Evolutionary conservation across 1,139 yeast genomes (phyloP).

Genomic region (Geotrichum siamense): DNA sequence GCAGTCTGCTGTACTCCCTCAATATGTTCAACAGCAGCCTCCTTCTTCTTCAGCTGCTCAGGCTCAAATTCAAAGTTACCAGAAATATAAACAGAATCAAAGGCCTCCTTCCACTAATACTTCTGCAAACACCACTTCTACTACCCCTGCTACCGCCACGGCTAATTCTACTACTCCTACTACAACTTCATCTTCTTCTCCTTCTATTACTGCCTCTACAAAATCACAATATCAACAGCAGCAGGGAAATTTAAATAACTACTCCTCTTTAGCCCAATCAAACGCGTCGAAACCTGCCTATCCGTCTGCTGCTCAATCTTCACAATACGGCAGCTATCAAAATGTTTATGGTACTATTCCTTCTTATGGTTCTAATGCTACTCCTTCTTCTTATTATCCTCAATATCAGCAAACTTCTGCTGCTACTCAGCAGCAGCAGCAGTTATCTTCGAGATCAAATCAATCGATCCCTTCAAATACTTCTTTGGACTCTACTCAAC

Average conservation of each 20-base stretch:
- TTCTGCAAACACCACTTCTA: neutral
- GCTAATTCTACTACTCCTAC: neutral
- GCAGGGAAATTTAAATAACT: neutral
- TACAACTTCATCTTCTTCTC: neutral
- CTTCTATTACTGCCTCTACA: neutral
- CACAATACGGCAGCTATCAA: conserved; percentile 5
- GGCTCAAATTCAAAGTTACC: neutral
- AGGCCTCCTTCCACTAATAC: too few species aligned
- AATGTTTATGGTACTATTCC: conserved; percentile 1
- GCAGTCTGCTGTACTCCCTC: conserved; percentile 3
- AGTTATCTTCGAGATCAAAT: conserved; percentile 1
- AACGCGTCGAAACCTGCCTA: neutral
- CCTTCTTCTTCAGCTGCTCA: conserved; percentile 4
- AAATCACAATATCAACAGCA: neutral
- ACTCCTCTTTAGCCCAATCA: neutral
- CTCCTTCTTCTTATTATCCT: conserved; percentile 3
- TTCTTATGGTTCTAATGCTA: conserved; percentile 2
- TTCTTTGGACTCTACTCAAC: neutral
- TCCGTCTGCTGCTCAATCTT: neutral
- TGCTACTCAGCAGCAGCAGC: conserved; percentile 1
- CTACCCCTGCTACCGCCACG: neutral
- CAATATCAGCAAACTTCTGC: conserved; percentile 4
- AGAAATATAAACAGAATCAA: neutral
- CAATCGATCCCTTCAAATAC: conserved; percentile 3
- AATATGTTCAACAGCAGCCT: conserved; percentile 9